phyloP scores from a whole-genome alignment of 1,284 basidiomycete genomes.

The Xanthoconium separans region DNA sequence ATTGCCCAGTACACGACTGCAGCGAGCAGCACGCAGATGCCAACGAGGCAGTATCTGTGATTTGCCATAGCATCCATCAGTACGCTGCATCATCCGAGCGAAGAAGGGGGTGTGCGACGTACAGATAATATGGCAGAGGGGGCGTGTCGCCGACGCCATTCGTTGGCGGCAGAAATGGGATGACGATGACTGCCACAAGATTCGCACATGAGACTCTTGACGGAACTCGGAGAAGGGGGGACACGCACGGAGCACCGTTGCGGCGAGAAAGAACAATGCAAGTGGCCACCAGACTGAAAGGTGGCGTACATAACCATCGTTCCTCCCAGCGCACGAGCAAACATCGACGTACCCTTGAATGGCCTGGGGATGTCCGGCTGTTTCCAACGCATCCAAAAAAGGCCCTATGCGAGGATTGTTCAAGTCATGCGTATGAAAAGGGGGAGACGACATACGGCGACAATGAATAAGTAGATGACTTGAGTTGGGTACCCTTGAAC shows the following conservation, averaged over 20 bases:
- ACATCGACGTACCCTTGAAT: constrained; percentile 47
- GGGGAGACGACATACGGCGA: constrained; percentile 36
- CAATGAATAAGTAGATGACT: constrained; percentile 55
- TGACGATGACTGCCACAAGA: constrained; percentile 44
- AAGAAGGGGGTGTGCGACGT: constrained; percentile 13
- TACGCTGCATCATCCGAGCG: background rate
- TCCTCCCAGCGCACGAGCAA: background rate
- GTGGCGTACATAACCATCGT: background rate
- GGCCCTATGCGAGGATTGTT: constrained; percentile 36
- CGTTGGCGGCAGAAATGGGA: constrained; percentile 54
- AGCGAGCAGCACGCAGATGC: constrained; percentile 45
- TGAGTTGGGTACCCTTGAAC: constrained; percentile 57
- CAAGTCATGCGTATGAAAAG: background rate
- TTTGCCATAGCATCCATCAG: background rate
- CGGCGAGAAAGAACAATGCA: constrained; percentile 54
- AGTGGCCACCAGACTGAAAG: constrained; percentile 54
- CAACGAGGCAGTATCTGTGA: constrained; percentile 53
- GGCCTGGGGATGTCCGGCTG: constrained; percentile 48
- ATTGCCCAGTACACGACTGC: constrained; percentile 56
- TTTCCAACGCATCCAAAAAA: constrained; percentile 56
- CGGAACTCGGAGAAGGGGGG: background rate
- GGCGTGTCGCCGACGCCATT: constrained; percentile 58
- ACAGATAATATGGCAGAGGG: constrained; percentile 60
- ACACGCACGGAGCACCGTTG: constrained; percentile 47
- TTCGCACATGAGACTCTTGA: background rate